Base-by-base conservation (phyloP, 148 eudicot genomes). In the Cornus florida region DNA sequence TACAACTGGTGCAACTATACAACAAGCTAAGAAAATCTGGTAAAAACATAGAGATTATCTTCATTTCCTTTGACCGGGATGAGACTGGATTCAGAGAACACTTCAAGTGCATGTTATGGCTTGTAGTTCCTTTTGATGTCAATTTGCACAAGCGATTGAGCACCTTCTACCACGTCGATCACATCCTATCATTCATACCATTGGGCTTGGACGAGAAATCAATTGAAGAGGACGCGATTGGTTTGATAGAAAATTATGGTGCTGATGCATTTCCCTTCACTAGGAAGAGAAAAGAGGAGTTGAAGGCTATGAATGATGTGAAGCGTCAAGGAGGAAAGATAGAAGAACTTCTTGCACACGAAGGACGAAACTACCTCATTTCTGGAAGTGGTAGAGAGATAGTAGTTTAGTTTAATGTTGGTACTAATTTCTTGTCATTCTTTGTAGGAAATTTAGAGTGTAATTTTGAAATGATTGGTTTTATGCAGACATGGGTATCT, bases 241-340 rank as follows among this genome's bases (percentile, higher is more conserved):
- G 69, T 10, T 53, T 88, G 87, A 80, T 90, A 48, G 87, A 86
- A 75, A 91, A 90, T 43, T 90, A 90, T 35, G 91, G 91, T 33
- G 80, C 67, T 38, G 89, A 88, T 82, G 89, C 93, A 24, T 90
- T 81, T 62, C 93, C 92, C 12, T 90, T 90, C 73, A 88, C 87
- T 8, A 67, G 66, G 77, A 79, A 80, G 60, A 82, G 88, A 81
- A 79, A 75, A 77, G 88, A 82, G 71, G 87, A 86, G 79, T 77
- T 90, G 80, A 85, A 77, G 72, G 86, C 86, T 69, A 62, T 79
- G 56, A 91, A 90, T 76, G 84, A 90, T 53, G 86, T 82, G 28
- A 88, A 80, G 76, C 89, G 88, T 38, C 76, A 3, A 65, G 87
- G 91, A n/a, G 84, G 89, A 14, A 86, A 85, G 31, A 48, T 88